Conservation (phyloP, 2,329 filamentous ascomycete species). For the Aspergillus sergii region DNA sequence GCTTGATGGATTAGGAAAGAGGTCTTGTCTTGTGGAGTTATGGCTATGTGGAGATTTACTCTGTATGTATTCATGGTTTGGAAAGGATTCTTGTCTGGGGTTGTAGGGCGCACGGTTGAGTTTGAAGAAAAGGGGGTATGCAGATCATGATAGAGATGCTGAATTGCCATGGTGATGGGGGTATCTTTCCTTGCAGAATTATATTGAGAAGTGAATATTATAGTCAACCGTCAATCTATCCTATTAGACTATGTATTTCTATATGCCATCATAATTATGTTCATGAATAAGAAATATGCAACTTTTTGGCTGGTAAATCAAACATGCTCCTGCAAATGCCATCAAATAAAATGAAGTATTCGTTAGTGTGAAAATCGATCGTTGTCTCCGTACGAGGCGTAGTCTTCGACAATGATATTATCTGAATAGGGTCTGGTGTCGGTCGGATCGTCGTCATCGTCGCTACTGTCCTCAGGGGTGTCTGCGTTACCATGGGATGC, state of each 20-base stretch:
- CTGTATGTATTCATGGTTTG: background rate
- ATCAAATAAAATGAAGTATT: background rate
- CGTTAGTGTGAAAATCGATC: background rate
- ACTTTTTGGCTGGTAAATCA: background rate
- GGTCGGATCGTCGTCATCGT: constrained; percentile 37
- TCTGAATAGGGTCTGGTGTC: constrained; percentile 16
- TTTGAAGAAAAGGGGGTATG: no score
- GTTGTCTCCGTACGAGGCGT: constrained; percentile 11
- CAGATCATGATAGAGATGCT: background rate
- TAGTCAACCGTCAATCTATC: background rate
- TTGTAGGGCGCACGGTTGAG: background rate
- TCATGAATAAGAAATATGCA: constrained; percentile 1
- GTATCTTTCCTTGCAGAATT: no score
- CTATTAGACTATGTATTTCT: constrained; percentile 6
- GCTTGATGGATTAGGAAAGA: background rate
- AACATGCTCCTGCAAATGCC: background rate
- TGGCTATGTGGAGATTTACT: background rate
- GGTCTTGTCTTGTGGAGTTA: background rate
- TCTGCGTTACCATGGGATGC: constrained; percentile 37
- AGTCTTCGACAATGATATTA: constrained; percentile 21
- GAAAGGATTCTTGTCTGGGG: background rate
- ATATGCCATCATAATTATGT: background rate
- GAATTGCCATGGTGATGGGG: background rate
- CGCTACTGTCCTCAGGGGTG: constrained; percentile 40
- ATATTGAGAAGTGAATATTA: no score